These are phyloP conservation scores for Globisporangium ultimum DNA, from an alignment of 352 stramenopile species.

Conservation along the genomic window DNA sequence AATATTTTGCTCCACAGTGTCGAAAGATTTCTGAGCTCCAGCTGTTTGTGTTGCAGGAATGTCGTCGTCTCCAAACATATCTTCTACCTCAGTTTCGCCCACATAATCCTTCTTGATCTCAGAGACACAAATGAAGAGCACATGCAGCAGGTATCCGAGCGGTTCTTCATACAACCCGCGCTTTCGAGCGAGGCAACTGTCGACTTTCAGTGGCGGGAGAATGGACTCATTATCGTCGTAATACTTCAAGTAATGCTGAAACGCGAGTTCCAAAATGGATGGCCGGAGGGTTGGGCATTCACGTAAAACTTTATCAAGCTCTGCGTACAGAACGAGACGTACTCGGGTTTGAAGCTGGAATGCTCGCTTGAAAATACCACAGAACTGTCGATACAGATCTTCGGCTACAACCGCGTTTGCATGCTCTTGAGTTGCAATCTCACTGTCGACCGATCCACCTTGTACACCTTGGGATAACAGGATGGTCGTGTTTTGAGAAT, in stretches of 20 bases:
- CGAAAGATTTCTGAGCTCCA: slow-evolving; percentile 17
- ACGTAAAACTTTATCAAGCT: slow-evolving; percentile 37
- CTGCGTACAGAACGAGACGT: slow-evolving; percentile 40
- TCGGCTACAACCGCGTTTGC: slow-evolving; percentile 36
- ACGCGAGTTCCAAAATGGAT: slow-evolving; percentile 46
- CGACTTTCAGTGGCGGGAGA: slow-evolving; percentile 44
- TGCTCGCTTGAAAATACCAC: slow-evolving; percentile 43
- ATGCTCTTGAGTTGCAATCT: slow-evolving; percentile 37
- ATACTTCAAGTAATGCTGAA: slow-evolving; percentile 36
- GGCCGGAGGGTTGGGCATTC: slow-evolving; percentile 38
- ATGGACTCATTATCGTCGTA: slow-evolving; percentile 47
- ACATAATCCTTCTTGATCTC: slow-evolving; percentile 16
- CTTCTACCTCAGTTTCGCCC: slow-evolving; percentile 17
- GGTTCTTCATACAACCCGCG: slow-evolving; percentile 39
- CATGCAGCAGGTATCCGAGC: slow-evolving; percentile 35
- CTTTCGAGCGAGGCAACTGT: slow-evolving; percentile 28
- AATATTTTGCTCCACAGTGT: slow-evolving; percentile 23
- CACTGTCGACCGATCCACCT: slow-evolving; percentile 11
- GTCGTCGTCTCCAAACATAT: slow-evolving; percentile 32
- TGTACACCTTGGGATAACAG: slow-evolving; percentile 30
- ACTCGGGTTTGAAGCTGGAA: slow-evolving; percentile 47
- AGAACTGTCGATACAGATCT: slow-evolving; percentile 58
- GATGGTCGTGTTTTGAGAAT: slow-evolving; percentile 41
- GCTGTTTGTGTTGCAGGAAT: slow-evolving; percentile 33
- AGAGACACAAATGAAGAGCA: slow-evolving; percentile 27